Evolutionary conservation across 768 basidiomycete genomes (phyloP).

Genomic region (Boletus barrowsii): DNA sequence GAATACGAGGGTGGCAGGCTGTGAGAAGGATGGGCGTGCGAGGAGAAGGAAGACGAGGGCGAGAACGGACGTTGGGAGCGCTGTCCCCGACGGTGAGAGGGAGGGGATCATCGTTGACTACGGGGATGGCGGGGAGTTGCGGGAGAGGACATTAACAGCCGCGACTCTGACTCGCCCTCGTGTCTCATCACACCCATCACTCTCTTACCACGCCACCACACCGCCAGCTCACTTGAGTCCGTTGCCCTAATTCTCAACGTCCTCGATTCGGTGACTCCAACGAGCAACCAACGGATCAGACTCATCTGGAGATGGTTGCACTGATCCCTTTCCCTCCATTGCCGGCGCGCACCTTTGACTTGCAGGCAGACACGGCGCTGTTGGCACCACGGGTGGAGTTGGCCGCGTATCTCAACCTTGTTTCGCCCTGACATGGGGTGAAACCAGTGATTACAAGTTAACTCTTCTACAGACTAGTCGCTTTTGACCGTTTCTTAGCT

Average conservation of each 20-base stretch:
- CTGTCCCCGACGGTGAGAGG: constrained; percentile 4
- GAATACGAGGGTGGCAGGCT: constrained; percentile 62
- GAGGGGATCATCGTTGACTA: constrained; percentile 24
- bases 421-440: background rate
- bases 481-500: constrained; percentile 24
- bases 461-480: constrained; percentile 5
- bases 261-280: constrained; percentile 56
- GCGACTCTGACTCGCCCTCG: background rate
- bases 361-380: constrained; percentile 72
- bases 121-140: constrained; percentile 10
- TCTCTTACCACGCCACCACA: constrained; percentile 1
- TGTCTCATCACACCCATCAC: background rate
- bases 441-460: constrained; percentile 35
- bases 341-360: constrained; percentile 49
- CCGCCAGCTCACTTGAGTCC: background rate
- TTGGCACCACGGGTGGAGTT: constrained; percentile 82
- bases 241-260: background rate
- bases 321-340: constrained; percentile 38
- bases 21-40: constrained; percentile 36
- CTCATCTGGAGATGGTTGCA: constrained; percentile 29
- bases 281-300: constrained; percentile 57
- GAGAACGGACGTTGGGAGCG: constrained; percentile 3
- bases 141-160: constrained; percentile 20
- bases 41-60: constrained; percentile 15
- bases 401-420: background rate